Evolutionary conservation across 2,329 filamentous ascomycete species (phyloP).

Genomic region (Penicillium sp.): DNA sequence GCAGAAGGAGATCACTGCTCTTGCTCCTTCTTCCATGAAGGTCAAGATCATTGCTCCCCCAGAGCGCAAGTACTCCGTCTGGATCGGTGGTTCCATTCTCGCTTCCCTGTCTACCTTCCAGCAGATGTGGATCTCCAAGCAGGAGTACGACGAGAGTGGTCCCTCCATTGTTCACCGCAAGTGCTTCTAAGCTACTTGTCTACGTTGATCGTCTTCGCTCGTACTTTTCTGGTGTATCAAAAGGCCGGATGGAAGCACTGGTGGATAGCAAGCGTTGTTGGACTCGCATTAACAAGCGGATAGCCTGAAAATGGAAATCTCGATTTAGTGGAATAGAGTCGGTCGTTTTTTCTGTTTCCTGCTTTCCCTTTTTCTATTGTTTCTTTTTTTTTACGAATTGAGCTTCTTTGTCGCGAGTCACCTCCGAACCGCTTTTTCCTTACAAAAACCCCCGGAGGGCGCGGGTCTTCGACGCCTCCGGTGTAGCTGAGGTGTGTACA

Average conservation of each 20-base stretch:
- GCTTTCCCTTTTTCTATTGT: slow-evolving; percentile 17
- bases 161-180: slow-evolving; percentile 99
- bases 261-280: slow-evolving; percentile 40
- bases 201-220: slow-evolving; percentile 37
- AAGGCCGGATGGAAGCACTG: slow-evolving; percentile 40
- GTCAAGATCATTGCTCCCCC: slow-evolving; percentile 99
- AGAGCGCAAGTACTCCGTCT: slow-evolving; percentile 99
- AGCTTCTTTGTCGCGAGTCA: slow-evolving; percentile 6
- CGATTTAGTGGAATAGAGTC: slow-evolving; percentile 44
- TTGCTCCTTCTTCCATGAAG: slow-evolving; percentile 99
- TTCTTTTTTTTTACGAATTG: slow-evolving; percentile 10
- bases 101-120: slow-evolving; percentile 99
- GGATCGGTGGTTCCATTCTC: slow-evolving; percentile 99
- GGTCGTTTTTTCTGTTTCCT: slow-evolving; percentile 28
- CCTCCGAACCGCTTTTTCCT: slow-evolving; percentile 1
- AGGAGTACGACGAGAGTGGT: slow-evolving; percentile 99
- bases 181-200: slow-evolving; percentile 82
- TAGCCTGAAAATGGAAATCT: slow-evolving; percentile 42
- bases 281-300: slow-evolving; percentile 42
- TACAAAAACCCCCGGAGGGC: slow-evolving; percentile 2
- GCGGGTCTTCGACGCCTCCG: slow-evolving; percentile 6
- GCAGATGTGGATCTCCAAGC: slow-evolving; percentile 99
- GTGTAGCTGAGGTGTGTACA: slow-evolving; percentile 21
- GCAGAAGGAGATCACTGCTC: slow-evolving; percentile 99
- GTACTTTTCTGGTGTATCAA: slow-evolving; percentile 45